These are phyloP conservation scores for Pleurotus citrinopileatus DNA, from an alignment of 768 basidiomycete genomes.

Conservation along the genomic window DNA sequence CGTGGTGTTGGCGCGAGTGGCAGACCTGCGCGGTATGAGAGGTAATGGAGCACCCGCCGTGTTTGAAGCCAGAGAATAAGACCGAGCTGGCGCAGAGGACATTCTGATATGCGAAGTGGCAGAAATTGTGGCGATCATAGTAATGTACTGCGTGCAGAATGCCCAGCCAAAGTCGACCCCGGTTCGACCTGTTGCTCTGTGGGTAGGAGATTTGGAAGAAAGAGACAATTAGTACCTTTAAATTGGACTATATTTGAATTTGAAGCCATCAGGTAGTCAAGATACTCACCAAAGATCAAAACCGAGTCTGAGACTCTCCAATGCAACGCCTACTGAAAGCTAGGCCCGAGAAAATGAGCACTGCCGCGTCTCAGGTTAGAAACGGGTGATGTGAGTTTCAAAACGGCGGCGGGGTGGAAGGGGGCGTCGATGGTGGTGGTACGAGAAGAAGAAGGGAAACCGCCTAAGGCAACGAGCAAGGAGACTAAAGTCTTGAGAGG, in stretches of 20 bases:
- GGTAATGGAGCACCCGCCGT: slow-evolving; percentile 61
- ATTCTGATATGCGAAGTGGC: slow-evolving; percentile 29
- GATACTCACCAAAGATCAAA: slow-evolving; percentile 6
- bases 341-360: background rate
- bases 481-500: background rate
- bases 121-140: slow-evolving; percentile 46
- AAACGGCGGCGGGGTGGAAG: background rate
- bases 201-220: background rate
- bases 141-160: slow-evolving; percentile 4
- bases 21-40: slow-evolving; percentile 53
- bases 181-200: slow-evolving; percentile 4
- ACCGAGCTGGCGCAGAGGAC: slow-evolving; percentile 30
- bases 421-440: slow-evolving; percentile 2
- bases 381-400: slow-evolving; percentile 6
- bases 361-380: slow-evolving; percentile 2
- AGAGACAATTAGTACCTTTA: background rate
- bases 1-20: slow-evolving; percentile 24
- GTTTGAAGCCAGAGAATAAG: slow-evolving; percentile 42
- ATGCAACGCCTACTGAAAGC: background rate
- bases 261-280: background rate
- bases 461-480: background rate
- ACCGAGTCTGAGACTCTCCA: background rate
- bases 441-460: slow-evolving; percentile 6
- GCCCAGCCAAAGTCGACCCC: slow-evolving; percentile 7
- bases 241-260: background rate